Percentiles rank a stretch among this genome's conserved stretches.
phyloP scores from a whole-genome alignment of 148 eudicot genomes.

The Fagopyrum tataricum region DNA sequence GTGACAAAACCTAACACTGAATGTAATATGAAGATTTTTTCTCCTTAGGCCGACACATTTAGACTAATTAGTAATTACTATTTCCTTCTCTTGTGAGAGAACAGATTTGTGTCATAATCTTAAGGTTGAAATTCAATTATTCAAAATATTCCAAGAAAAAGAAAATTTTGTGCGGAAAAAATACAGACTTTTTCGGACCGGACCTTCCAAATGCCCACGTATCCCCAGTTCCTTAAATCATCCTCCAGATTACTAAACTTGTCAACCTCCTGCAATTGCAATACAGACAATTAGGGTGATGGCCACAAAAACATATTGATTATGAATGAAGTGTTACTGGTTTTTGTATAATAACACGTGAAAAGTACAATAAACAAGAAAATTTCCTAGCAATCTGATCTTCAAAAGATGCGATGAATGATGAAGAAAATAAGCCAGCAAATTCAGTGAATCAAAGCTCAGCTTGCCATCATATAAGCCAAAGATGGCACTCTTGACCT shows the following conservation, averaged over 20 bases:
- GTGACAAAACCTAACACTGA: not conserved
- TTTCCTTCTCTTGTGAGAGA: not conserved
- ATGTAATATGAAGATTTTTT: not conserved
- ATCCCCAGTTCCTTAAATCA: slow-evolving; percentile 64
- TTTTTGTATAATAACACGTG: not conserved
- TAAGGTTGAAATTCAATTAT: not conserved
- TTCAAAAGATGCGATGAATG: not conserved
- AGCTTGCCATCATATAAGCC: too few relatives aligned
- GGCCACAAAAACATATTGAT: not conserved
- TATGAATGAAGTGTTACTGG: not conserved
- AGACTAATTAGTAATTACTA: too few relatives aligned
- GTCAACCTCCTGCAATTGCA: slow-evolving; percentile 76
- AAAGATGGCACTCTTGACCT: too few relatives aligned
- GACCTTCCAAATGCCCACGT: slow-evolving; percentile 93
- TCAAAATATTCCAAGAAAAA: not conserved
- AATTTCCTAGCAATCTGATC: not conserved
- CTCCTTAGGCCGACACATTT: too few relatives aligned
- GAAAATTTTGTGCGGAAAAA: too few relatives aligned
- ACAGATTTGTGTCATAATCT: not conserved
- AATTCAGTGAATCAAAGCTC: not conserved
- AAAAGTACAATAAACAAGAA: not conserved
- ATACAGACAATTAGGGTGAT: slow-evolving; percentile 8
- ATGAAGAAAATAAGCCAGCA: not conserved
- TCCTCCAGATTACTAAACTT: slow-evolving; percentile 71
- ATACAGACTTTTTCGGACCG: too few relatives aligned